phyloP scores from a whole-genome alignment of 202 grass and related monocot genomes.

The Carex arenaria region DNA sequence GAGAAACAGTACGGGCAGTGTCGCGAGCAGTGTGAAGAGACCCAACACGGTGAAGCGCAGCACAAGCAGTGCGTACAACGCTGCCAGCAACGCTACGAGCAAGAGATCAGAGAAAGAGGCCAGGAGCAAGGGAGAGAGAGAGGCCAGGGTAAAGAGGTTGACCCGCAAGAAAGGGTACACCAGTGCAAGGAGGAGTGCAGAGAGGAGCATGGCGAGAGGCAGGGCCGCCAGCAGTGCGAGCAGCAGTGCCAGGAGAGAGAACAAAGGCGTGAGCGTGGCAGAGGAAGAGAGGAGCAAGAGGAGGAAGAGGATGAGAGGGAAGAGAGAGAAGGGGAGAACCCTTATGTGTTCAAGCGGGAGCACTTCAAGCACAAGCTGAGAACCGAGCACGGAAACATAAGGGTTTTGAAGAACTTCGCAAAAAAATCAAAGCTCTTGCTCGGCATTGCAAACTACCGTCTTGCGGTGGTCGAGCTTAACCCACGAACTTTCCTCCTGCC shows the following conservation, averaged over 20 bases:
- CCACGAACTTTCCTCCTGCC: conserved; percentile 65
- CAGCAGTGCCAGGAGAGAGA: background rate
- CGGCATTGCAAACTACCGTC: conserved; percentile 43
- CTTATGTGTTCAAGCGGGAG: conserved; percentile 52
- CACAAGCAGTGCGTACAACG: background rate
- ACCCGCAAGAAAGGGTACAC: background rate
- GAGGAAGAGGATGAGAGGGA: background rate
- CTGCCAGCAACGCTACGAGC: background rate
- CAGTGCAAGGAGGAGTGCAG: conserved; percentile 7
- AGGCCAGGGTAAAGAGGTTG: background rate
- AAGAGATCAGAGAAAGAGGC: background rate
- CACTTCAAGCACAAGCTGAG: conserved; percentile 31
- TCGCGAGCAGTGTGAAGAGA: background rate
- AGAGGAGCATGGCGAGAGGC: background rate
- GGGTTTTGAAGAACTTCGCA: conserved; percentile 38
- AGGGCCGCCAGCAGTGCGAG: background rate
- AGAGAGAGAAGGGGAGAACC: background rate
- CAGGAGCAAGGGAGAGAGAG: background rate
- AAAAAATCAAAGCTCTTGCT: conserved; percentile 35
- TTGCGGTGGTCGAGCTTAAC: conserved; percentile 44
- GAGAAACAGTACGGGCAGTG: background rate
- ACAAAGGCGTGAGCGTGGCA: background rate
- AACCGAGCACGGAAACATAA: conserved; percentile 38
- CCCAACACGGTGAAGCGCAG: background rate
- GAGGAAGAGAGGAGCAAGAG: conserved; percentile 11